Conservation (phyloP, 2,329 filamentous ascomycete genomes). For the Ceratocystis huliohia region DNA sequence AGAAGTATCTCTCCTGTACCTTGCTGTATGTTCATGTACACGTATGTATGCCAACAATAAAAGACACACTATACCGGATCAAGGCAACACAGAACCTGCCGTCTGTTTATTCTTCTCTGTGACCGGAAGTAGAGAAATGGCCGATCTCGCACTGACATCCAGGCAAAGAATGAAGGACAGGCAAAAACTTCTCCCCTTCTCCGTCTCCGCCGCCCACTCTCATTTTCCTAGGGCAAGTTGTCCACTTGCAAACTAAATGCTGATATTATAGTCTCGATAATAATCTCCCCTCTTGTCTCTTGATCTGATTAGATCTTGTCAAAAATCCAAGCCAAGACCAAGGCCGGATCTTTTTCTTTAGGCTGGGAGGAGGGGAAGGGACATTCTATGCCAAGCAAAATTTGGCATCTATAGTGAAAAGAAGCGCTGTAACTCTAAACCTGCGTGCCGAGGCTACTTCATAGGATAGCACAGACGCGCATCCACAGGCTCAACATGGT, state of each 20-base stretch:
- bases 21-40: neutral
- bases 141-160: conserved; percentile 1
- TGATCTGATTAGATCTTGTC: conserved; percentile 3
- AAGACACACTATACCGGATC: neutral
- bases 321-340: neutral
- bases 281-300: neutral
- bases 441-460: neutral
- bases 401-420: neutral
- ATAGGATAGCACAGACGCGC: neutral
- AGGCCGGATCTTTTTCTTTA: neutral
- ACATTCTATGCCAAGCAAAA: neutral
- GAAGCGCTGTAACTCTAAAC: neutral
- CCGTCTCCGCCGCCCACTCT: neutral
- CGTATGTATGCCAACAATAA: neutral
- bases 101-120: neutral
- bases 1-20: neutral
- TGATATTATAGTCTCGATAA: neutral
- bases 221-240: neutral
- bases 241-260: neutral
- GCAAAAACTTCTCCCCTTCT: neutral
- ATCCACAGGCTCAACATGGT: neutral
- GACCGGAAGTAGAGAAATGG: neutral
- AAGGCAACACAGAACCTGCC: neutral
- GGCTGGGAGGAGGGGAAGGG: neutral
- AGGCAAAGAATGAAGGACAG: neutral